These are phyloP conservation scores for Kodamaea anthophila DNA, from an alignment of 1,139 yeast species.

Conservation along the genomic window DNA sequence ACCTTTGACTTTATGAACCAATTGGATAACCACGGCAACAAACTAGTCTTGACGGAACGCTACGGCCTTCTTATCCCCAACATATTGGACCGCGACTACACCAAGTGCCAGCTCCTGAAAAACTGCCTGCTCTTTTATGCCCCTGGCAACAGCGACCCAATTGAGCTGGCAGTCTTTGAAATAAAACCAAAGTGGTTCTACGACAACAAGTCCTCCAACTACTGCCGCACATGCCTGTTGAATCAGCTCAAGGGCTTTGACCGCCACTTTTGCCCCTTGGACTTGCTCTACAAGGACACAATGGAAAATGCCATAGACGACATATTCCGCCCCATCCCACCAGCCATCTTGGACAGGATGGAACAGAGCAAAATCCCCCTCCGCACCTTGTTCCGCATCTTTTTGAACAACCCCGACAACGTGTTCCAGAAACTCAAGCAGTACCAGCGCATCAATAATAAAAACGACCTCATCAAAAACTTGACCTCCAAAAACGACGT, in stretches of 20 bases:
- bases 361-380: conserved; percentile 25
- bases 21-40: conserved; percentile 24
- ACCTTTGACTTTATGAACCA: conserved; percentile 28
- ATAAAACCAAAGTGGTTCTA: conserved; percentile 46
- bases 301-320: conserved; percentile 32
- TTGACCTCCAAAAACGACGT: conserved; percentile 37
- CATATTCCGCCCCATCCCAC: conserved; percentile 26
- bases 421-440: conserved; percentile 34
- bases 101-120: conserved; percentile 24
- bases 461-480: conserved; percentile 30
- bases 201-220: conserved; percentile 31
- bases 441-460: conserved; percentile 31
- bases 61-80: conserved; percentile 40
- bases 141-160: conserved; percentile 7
- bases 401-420: conserved; percentile 26
- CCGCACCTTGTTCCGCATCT: conserved; percentile 21
- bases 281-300: conserved; percentile 29
- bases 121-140: conserved; percentile 31
- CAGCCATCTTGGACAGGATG: conserved; percentile 13
- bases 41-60: conserved; percentile 31
- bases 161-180: conserved; percentile 33
- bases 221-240: conserved; percentile 42
- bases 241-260: conserved; percentile 26
- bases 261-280: conserved; percentile 43
- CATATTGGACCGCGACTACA: conserved; percentile 30